A percentile compares a stretch with the other conserved stretches of the same genome.
These are phyloP conservation scores for Tulasnella sp. DNA, from an alignment of 768 basidiomycete genomes.

Conservation along the genomic window DNA sequence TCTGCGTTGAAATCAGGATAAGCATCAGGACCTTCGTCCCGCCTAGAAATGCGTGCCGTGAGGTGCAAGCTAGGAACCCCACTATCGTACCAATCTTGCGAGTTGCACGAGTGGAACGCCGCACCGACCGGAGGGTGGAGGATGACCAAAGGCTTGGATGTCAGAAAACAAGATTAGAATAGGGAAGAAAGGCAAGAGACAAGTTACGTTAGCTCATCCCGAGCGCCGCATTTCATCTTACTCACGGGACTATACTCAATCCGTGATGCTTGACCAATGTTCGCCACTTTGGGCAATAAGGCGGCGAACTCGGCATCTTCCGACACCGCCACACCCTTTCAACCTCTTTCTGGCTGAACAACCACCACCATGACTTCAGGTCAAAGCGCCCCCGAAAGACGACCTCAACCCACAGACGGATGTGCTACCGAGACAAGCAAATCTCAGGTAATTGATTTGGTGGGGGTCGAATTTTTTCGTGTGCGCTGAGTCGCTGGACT, in stretches of 20 bases:
- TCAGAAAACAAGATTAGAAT: too few relatives aligned
- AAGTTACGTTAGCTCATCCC: background rate
- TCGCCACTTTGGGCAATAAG: background rate
- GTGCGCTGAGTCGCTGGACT: background rate
- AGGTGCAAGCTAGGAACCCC: too few relatives aligned
- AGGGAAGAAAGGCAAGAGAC: too few relatives aligned
- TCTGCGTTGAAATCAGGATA: too few relatives aligned
- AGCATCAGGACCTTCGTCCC: too few relatives aligned
- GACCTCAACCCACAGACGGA: constrained; percentile 2
- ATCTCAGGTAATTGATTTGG: background rate
- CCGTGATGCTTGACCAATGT: background rate
- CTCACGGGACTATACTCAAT: background rate
- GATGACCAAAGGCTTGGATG: background rate
- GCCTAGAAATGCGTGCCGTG: too few relatives aligned
- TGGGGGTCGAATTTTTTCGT: too few relatives aligned
- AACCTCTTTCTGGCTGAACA: background rate
- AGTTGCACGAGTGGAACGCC: too few relatives aligned
- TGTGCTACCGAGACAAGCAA: background rate
- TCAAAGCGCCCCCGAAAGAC: background rate
- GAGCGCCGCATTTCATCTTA: background rate
- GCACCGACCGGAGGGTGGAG: background rate
- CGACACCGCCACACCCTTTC: background rate
- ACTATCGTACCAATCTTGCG: too few relatives aligned
- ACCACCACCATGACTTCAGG: constrained; percentile 13
- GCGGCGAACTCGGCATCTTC: constrained; percentile 1